Evolutionary conservation across 352 stramenopile species (phyloP), one percentile per base, ranked within the genome.

Genomic region (Phytopythium cucurbitacearum): DNA sequence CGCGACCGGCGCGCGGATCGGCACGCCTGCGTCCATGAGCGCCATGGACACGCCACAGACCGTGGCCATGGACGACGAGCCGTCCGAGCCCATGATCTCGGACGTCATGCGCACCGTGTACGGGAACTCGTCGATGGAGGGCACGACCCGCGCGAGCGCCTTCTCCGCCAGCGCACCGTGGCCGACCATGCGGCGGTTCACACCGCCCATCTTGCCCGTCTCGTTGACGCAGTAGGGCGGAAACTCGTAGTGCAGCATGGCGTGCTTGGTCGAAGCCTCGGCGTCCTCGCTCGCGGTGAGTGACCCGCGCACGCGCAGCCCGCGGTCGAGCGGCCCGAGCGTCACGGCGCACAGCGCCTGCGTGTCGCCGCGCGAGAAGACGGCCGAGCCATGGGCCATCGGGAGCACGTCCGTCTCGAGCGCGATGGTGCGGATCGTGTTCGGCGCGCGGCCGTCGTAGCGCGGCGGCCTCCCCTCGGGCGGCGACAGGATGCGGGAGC

Each of bases 211-310:
- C 41, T 87, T 73, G 32, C 97, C 96, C 13, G 92, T 96, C 54
- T 98, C 94, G 43, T 98, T 98, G 11, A 99, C 96, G 59, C 86
- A 97, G 73, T 97, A 99, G 1, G 95, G 91, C 9, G 97, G 96
- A 72, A 99, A 99, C 59, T 99, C 91, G 60, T 99, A 99, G 72
- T 99, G 96, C 56, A 99, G 76, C 72, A 99, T 99, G 51, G 83
- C 81, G 53, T 92, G 73, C 58, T 94, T 91, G 38, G 86, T 49
- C 33, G 65, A 53, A 48, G 68, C 57, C 48, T 70, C 55, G 16
- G 87, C 72, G 34, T 43, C 48, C 34, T 78, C 67, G 15, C 64
- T 61, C 28, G 66, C 71, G 36, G 78, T 57, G 8, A 80, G 58
- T 13, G 80, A 72, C 48, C 74, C 83, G 44, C 82, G 85, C 48